Evolutionary conservation across 495 filamentous ascomycete species (phyloP), one percentile per base, ranked within the genome.

Genomic region (Ramalina peruviana): DNA sequence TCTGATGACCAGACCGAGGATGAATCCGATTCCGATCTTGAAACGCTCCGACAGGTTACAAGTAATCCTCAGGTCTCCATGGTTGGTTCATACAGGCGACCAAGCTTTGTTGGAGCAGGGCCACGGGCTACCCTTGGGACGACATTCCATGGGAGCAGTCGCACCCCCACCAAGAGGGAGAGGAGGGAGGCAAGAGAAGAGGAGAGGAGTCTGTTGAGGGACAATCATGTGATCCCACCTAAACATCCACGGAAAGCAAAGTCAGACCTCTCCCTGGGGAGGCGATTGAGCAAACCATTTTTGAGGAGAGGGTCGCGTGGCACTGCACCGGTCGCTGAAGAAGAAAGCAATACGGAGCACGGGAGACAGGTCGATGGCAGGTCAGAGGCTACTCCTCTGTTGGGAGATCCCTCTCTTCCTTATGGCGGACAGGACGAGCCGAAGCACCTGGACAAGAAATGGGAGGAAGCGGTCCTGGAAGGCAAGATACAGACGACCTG

Each of bases 401-500:
- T 84, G 17, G 64, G 60, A 30, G 50, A 62, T 40, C 48, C 57
- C 15, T 41, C 40, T 6, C 44, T 48, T 25, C 60, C 63, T 20
- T 60, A 69, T 51, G 66, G 62, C 17, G 65, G 62, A 12, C 57
- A 66, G 42, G 67, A 65, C 49, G 47, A 57, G 2, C 65, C 57
- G 20, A 46, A 64, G 36, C 67, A 51, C 30, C 64, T 67, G 50
- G 58, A 54, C 49, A 64, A 59, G 61, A 81, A 84, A 65, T 94
- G 87, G 87, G 82, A 87, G 49, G 80, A 83, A 36, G 85, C 86
- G 2, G 85, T 89, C 11, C 69, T 73, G 0, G 73, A 77, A 3
- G 85, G 85, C 7, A 67, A 72, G 51, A 84, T 93, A 53, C 78
- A 83, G 44, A 94, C 88, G 3, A 87, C 86, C 0, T 93, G 86